Evolutionary conservation across 441 rosid species (phyloP), one percentile per base, ranked within the genome.

Genomic region (Metrosideros polymorpha): DNA sequence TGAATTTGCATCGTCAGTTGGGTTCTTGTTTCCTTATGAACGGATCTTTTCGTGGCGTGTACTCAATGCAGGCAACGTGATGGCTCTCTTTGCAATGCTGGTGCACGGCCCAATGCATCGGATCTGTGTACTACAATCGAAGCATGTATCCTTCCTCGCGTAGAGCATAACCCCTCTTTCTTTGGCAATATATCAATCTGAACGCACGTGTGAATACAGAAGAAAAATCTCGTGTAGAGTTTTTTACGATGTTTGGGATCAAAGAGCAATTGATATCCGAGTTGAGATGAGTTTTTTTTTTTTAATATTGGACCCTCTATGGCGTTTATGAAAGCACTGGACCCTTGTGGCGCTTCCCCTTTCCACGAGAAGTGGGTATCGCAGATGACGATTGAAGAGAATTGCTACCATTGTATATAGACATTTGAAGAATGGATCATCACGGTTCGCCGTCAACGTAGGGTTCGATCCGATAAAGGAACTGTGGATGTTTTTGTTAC

Each of bases 1-100:
- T 91, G 94, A 88, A 45, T 55, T 85, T 87, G 91, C 93, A 89
- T 92, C 89, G 93, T 88, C 87, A 52, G 85, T 79, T 84, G 93
- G 91, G 85, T 45, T 79, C 86, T 12, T 87, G 91, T 89, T 89
- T 84, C 87, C 82, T 82, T 88, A 85, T 42, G 42, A 53, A 45
- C 39, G 84, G 47, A 85, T 84, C 86, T 55, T 88, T 87, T 71
- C 93, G 92, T 93, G 89, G 92, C 93, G 94, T 93, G 83, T 61
- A 92, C 94, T 93, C 91, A 88, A 90, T 90, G 90, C 89, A 87
- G 85, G 87, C 82, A 86, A 51, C 24, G 49, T 9, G 35, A 75
- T n/a, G 71, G 59, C 71, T 54, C 83, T 32, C 19, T 63, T 50
- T 57, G 45, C 79, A 39, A 63, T 52, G 54, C 83, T 32, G 6